Evolutionary conservation across 2,329 filamentous ascomycete species (phyloP).

Genomic region (Lachnellula hyalina): DNA sequence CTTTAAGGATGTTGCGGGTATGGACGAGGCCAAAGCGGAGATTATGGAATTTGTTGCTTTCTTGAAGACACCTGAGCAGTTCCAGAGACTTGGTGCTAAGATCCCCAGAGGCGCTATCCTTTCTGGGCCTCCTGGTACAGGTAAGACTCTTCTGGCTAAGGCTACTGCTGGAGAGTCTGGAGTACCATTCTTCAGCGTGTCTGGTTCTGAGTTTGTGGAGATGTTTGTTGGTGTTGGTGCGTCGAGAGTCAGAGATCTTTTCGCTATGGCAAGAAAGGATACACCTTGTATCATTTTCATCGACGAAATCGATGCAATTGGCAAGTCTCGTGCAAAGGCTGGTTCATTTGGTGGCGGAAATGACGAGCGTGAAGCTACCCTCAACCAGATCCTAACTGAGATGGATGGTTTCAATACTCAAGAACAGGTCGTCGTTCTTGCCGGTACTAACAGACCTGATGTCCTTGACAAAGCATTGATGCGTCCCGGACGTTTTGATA

Average conservation of each 20-base stretch:
- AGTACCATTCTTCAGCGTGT: conserved; percentile 97
- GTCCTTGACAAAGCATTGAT: conserved; percentile 93
- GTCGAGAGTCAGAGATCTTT: conserved; percentile 89
- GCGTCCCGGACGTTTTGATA: conserved; percentile 93
- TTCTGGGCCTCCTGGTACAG: conserved; percentile 94
- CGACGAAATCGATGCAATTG: conserved; percentile 97
- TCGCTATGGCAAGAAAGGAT: conserved; percentile 90
- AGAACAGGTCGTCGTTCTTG: conserved; percentile 93
- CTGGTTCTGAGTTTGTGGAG: conserved; percentile 97
- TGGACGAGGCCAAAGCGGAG: conserved; percentile 96
- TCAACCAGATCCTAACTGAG: conserved; percentile 97
- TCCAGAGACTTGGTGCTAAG: conserved; percentile 92
- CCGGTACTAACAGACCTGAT: conserved; percentile 93
- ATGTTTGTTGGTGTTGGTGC: conserved; percentile 99
- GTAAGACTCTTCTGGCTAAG: conserved; percentile 96
- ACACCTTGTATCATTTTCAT: conserved; percentile 99
- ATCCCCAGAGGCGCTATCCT: conserved; percentile 96
- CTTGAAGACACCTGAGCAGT: conserved; percentile 86
- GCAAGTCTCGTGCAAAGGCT: conserved; percentile 78
- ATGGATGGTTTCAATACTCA: conserved; percentile 99
- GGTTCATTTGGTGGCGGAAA: conserved; percentile 80
- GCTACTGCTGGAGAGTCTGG: conserved; percentile 95
- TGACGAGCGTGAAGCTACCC: conserved; percentile 91
- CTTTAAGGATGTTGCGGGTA: conserved; percentile 92
- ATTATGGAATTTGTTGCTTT: conserved; percentile 99